phyloP scores from a whole-genome alignment of 768 basidiomycete genomes.

The Cystobasidium onofrii region DNA sequence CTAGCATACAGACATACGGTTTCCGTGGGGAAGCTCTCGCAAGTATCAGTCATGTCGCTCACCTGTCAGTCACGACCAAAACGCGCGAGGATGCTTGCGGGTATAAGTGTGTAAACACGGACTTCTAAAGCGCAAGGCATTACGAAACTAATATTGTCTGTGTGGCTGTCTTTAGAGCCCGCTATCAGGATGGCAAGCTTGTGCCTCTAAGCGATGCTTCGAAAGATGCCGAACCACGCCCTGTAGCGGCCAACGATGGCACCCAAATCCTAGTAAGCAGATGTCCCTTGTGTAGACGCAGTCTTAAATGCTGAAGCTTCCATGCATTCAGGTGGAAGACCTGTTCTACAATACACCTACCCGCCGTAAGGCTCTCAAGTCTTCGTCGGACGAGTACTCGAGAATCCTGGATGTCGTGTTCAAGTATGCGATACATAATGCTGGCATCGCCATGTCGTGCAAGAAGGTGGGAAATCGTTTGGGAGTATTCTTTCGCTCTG shows the following conservation, averaged over 20 bases:
- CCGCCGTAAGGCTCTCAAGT: slow-evolving; percentile 73
- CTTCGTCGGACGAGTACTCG: slow-evolving; percentile 79
- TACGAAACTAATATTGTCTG: neutral
- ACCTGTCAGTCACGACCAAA: slow-evolving; percentile 82
- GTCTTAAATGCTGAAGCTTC: neutral
- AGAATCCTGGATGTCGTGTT: slow-evolving; percentile 85
- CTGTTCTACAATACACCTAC: slow-evolving; percentile 89
- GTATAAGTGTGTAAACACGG: slow-evolving; percentile 68
- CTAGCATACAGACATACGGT: slow-evolving; percentile 78
- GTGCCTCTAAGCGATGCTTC: slow-evolving; percentile 63
- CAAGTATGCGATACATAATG: slow-evolving; percentile 89
- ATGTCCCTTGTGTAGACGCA: neutral
- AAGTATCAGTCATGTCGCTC: slow-evolving; percentile 87
- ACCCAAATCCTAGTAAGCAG: slow-evolving; percentile 67
- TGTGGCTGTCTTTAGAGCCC: slow-evolving; percentile 53
- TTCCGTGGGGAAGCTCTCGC: slow-evolving; percentile 96
- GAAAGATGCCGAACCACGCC: slow-evolving; percentile 62
- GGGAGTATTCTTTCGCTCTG: neutral
- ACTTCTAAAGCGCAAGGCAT: neutral
- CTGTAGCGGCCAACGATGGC: slow-evolving; percentile 89
- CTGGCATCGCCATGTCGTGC: slow-evolving; percentile 76
- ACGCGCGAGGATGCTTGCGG: slow-evolving; percentile 71
- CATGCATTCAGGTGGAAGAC: slow-evolving; percentile 69
- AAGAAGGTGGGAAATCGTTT: slow-evolving; percentile 55
- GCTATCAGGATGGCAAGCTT: slow-evolving; percentile 69